Conservation (phyloP, 148 eudicot genomes). For the Diospyros kaki region DNA sequence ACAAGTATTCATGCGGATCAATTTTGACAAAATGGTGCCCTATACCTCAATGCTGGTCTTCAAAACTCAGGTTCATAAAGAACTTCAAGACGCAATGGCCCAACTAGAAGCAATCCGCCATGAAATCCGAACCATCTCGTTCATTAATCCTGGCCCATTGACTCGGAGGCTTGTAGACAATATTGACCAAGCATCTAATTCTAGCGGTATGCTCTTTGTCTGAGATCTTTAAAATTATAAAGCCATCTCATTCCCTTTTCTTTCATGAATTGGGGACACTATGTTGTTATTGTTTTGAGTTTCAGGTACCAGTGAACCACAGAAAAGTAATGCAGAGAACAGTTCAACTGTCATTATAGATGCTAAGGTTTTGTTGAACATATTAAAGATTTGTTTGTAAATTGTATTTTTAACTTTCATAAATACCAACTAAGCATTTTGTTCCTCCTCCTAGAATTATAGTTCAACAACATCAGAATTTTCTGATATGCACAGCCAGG, state of each 20-base stretch:
- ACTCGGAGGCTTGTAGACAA: slow-evolving; percentile 68
- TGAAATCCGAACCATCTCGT: slow-evolving; percentile 69
- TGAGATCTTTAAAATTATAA: background rate
- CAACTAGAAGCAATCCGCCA: slow-evolving; percentile 90
- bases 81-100: slow-evolving; percentile 85
- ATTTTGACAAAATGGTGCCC: background rate
- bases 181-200: slow-evolving; percentile 25
- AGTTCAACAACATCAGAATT: slow-evolving; percentile 27
- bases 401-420: background rate
- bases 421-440: background rate
- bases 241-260: background rate
- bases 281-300: slow-evolving; percentile 15
- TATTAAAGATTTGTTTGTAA: background rate
- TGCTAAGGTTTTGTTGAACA: slow-evolving; percentile 12
- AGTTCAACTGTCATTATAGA: background rate
- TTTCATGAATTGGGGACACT: background rate
- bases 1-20: too few species aligned
- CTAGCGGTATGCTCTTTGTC: slow-evolving; percentile 30
- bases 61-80: slow-evolving; percentile 73
- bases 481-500: slow-evolving; percentile 64
- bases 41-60: background rate
- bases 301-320: slow-evolving; percentile 15
- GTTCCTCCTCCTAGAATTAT: slow-evolving; percentile 21
- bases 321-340: slow-evolving; percentile 23
- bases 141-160: slow-evolving; percentile 84